Conservation (phyloP, 768 basidiomycete genomes). For the Pholiota microspora region DNA sequence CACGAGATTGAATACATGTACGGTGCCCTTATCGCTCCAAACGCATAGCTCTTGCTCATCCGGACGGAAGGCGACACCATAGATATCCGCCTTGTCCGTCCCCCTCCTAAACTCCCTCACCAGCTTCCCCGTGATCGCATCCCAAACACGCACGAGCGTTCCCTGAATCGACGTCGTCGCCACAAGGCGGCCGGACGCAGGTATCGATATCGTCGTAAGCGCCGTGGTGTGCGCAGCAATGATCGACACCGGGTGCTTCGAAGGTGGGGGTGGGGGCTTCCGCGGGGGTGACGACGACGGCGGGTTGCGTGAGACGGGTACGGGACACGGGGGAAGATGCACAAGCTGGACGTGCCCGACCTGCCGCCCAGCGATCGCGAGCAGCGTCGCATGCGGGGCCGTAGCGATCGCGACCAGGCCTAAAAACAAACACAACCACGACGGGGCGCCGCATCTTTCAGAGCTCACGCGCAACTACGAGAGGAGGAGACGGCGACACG, state of each 20-base stretch:
- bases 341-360: constrained; percentile 86
- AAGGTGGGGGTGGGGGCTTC: constrained; percentile 53
- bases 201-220: constrained; percentile 74
- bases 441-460: constrained; percentile 11
- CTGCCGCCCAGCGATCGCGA: constrained; percentile 83
- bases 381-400: constrained; percentile 72
- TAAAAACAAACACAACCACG: constrained; percentile 39
- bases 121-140: constrained; percentile 68
- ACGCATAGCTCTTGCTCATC: constrained; percentile 87
- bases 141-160: constrained; percentile 88
- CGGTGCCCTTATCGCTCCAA: constrained; percentile 95
- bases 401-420: constrained; percentile 83
- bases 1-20: constrained; percentile 82
- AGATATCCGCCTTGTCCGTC: constrained; percentile 87
- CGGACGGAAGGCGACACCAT: constrained; percentile 83
- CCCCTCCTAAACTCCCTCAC: constrained; percentile 82
- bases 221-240: constrained; percentile 82
- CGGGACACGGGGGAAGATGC: constrained; percentile 77
- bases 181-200: constrained; percentile 74
- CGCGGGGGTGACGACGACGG: constrained; percentile 50
- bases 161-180: constrained; percentile 84
- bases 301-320: constrained; percentile 55
- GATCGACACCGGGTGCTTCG: constrained; percentile 72
- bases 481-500: not conserved
- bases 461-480: constrained; percentile 8